Base-by-base conservation (phyloP, 495 filamentous ascomycete genomes). In the Podospora conica region DNA sequence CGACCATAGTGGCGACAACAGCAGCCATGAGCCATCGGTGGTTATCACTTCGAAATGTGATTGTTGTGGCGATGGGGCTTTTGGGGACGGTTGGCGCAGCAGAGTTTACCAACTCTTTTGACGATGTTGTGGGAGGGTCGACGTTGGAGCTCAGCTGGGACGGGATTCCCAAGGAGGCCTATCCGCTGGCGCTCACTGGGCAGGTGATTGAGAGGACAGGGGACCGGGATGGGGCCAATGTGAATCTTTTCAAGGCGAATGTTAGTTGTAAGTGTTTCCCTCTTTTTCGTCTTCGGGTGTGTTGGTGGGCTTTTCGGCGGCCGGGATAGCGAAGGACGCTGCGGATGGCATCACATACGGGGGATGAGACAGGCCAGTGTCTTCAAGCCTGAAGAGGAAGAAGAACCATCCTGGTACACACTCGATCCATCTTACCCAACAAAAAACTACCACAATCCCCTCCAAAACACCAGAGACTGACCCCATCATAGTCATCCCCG, bases 71-170 rank as follows among this genome's bases (percentile, higher is more conserved):
- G n/a, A 10, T 63, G 40, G 61, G n/a, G 6, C 18, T 64, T 11
- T 21, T 20, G 22, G 21, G 28, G 40, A 31, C 18, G 24, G 64
- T 22, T n/a, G 53, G 33, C 9, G 33, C 48, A 21, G 70, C 73
- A 25, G 71, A 54, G 1, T 78, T 79, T 31, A 68, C 69, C 28
- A 76, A 67, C 53, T 63, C 65, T 18, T 79, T 79, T 61, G 62
- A 72, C 21, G 40, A 64, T 25, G 61, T 75, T 28, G 67, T 61
- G 21, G 69, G 28, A 21, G 73, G 71, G 58, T 66, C 63, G 40
- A 53, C 69, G 57, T 22, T 77, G 1, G 24, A 64, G 22, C 60
- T 79, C 67, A 58, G 68, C 53, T 79, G 77, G 77, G 72, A 74
- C 53, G 62, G 23, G 53, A 64, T 69, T 22, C 62, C 72, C 31